Conservation (phyloP, 1,284 basidiomycete species). For the Pseudozyma thailandica region DNA sequence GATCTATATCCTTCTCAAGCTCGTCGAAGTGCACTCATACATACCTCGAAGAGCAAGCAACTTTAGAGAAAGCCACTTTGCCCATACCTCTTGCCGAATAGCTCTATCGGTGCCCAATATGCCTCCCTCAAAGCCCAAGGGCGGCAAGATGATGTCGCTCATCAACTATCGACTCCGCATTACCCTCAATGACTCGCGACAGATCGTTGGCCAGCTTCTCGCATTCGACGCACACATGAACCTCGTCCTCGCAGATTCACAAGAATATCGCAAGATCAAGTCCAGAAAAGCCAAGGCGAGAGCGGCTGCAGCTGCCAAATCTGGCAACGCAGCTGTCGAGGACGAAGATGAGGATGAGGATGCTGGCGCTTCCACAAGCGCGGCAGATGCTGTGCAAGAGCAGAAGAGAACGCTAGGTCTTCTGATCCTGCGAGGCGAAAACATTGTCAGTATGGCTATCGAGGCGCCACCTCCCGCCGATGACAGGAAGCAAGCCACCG, state of each 20-base stretch:
- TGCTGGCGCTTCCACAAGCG: slow-evolving; percentile 21
- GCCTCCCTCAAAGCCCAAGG: slow-evolving; percentile 64
- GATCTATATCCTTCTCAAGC: too few species aligned
- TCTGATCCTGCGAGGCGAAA: slow-evolving; percentile 95
- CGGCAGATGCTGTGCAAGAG: slow-evolving; percentile 76
- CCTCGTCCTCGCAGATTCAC: slow-evolving; percentile 86
- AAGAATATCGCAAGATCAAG: slow-evolving; percentile 66
- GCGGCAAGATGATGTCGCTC: slow-evolving; percentile 89
- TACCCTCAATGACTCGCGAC: slow-evolving; percentile 96
- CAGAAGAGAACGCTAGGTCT: slow-evolving; percentile 95
- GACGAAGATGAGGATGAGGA: slow-evolving; percentile 60
- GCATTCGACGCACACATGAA: slow-evolving; percentile 99
- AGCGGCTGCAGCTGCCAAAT: slow-evolving; percentile 30
- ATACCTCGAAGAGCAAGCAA: too few species aligned
- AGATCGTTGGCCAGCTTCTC: slow-evolving; percentile 96
- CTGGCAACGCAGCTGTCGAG: slow-evolving; percentile 45
- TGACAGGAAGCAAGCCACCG: slow-evolving; percentile 87
- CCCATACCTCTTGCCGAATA: too few species aligned
- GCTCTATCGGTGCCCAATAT: slow-evolving; percentile 10
- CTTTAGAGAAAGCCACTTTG: too few species aligned
- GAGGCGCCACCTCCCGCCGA: slow-evolving; percentile 93
- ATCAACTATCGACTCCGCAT: slow-evolving; percentile 98
- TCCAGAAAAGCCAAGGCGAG: slow-evolving; percentile 54
- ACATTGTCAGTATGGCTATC: slow-evolving; percentile 91
- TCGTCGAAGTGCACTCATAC: too few species aligned